Base-by-base conservation (phyloP, 1,284 basidiomycete genomes). In the Chalciporus piperatoides region DNA sequence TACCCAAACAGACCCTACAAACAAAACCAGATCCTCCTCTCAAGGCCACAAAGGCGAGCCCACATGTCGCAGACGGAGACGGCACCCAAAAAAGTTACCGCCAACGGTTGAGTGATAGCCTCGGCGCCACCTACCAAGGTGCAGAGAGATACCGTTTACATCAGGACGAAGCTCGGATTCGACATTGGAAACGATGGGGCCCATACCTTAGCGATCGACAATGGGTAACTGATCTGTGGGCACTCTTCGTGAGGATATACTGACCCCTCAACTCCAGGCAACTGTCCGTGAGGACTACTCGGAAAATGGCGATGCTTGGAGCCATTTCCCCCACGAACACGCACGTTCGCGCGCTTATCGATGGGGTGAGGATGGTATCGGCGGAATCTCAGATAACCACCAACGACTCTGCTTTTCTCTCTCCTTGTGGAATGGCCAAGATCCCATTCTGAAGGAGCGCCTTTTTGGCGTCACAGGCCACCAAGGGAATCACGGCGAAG, bases 211-310 rank as follows among this genome's bases (percentile, higher is more conserved):
- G 87, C 56, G 96, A 99, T 72, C 80, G 96, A 53, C 96, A 98
- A 78, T 99, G 96, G 96, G 94, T 91, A 58, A 60, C 19, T 14
- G 32, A 47, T 25, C 38, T 23, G 15, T 45, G 36, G 41, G 23
- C 17, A 3, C 9, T 39, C 2, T 27, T 28, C 41, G 40, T 51
- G 33, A 25, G 24, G 47, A n/a, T 41, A 44, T 49, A 15, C 41
- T 50, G 55, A 56, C 37, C 48, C 25, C 15, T 55, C 28, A 33
- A 49, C 28, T 55, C 4, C 56, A 95, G 92, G 94, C 93, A 27
- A 97, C 95, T 19, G 96, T 99, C 35, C 86, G 96, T 55, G 96
- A 99, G 70, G 96, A 99, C 69, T 99, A 99, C 73, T 97, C 94
- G 40, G 84, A 78, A 30, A 88, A 97, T 67, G 96, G 96, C 48